Evolutionary conservation across 257 asterid species (phyloP).

Genomic region (Solanum sitiens): DNA sequence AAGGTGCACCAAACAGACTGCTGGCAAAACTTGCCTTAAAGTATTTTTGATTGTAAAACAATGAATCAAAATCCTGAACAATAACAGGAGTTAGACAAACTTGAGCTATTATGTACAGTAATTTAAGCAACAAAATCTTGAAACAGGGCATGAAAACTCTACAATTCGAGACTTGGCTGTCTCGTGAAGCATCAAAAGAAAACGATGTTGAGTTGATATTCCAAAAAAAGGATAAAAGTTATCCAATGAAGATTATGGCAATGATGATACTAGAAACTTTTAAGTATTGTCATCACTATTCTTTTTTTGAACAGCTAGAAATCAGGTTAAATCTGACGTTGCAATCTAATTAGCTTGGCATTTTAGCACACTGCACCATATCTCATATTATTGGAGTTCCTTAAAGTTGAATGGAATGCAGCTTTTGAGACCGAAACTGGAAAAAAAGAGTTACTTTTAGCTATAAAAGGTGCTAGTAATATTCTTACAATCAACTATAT

Average conservation of each 20-base stretch:
- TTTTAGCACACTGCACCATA: neutral
- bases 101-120: neutral
- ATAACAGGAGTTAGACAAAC: neutral
- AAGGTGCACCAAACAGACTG: neutral
- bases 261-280: neutral
- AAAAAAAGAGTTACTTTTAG: neutral
- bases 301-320: neutral
- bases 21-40: neutral
- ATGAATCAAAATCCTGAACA: neutral
- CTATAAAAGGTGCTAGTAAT: neutral
- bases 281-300: neutral
- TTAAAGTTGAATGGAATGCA: neutral
- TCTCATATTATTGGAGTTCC: neutral
- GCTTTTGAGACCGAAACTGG: neutral
- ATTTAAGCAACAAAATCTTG: neutral
- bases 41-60: neutral
- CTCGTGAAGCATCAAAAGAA: conserved; percentile 29
- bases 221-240: neutral
- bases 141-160: neutral
- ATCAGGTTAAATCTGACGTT: neutral
- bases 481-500: neutral
- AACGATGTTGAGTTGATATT: neutral
- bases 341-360: neutral
- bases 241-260: neutral
- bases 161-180: neutral